Percentiles rank a stretch among this genome's conserved stretches.
These are phyloP conservation scores for Wickerhamomyces bisporus DNA, from an alignment of 805 yeast genomes.

Conservation along the genomic window DNA sequence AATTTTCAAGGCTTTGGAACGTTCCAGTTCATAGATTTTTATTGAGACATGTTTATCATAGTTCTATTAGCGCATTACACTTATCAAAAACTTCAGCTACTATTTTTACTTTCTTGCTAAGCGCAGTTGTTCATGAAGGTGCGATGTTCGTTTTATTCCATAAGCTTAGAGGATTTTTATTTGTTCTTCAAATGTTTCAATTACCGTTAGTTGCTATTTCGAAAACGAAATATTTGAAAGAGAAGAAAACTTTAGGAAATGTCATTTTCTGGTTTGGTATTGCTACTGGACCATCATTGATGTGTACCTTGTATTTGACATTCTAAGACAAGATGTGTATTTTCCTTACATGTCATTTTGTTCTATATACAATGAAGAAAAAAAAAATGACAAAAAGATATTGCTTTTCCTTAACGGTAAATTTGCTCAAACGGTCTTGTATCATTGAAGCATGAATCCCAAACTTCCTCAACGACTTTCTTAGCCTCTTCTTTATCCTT, in stretches of 20 bases:
- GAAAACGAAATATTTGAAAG: slow-evolving; percentile 51
- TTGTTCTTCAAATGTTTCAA: slow-evolving; percentile 82
- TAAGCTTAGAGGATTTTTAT: slow-evolving; percentile 72
- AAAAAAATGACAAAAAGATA: background rate
- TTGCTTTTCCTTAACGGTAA: slow-evolving; percentile 43
- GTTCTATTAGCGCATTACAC: slow-evolving; percentile 71
- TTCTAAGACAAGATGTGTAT: slow-evolving; percentile 35
- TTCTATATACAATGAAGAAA: too few relatives aligned
- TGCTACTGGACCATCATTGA: slow-evolving; percentile 81
- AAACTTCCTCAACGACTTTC: slow-evolving; percentile 77
- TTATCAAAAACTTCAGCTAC: slow-evolving; percentile 68
- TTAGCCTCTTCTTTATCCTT: slow-evolving; percentile 67
- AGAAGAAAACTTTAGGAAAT: slow-evolving; percentile 63
- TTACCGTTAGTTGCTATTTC: slow-evolving; percentile 70
- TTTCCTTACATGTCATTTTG: too few relatives aligned
- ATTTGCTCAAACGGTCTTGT: slow-evolving; percentile 95
- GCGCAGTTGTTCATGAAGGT: slow-evolving; percentile 82
- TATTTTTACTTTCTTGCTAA: slow-evolving; percentile 68
- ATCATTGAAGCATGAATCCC: slow-evolving; percentile 89
- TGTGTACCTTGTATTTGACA: slow-evolving; percentile 78
- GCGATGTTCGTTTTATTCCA: slow-evolving; percentile 88
- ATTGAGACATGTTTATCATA: slow-evolving; percentile 89
- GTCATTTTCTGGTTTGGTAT: slow-evolving; percentile 89
- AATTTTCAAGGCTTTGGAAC: slow-evolving; percentile 92
- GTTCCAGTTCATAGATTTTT: slow-evolving; percentile 87